phyloP scores from a whole-genome alignment of 768 basidiomycete genomes.

The Leccinum arenicola region DNA sequence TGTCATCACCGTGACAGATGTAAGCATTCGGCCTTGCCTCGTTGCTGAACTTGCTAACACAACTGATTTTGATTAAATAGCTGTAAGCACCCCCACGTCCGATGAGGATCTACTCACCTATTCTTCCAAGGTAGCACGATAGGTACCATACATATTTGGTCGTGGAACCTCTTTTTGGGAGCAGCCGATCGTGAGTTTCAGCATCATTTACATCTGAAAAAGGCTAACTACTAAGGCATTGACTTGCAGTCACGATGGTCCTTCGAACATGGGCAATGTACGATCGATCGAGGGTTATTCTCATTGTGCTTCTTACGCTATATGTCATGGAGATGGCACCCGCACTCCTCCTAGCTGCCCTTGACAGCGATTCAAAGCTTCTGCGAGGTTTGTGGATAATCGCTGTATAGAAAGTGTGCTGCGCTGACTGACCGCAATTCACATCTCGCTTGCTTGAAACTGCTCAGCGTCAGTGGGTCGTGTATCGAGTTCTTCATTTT shows the following conservation, averaged over 20 bases:
- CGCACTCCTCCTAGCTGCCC: background rate
- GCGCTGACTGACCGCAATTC: background rate
- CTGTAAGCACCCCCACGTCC: background rate
- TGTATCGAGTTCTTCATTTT: background rate
- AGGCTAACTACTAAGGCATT: too few relatives aligned
- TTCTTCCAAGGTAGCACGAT: background rate
- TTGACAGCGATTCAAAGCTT: background rate
- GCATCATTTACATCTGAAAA: background rate
- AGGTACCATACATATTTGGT: background rate
- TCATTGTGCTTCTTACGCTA: background rate
- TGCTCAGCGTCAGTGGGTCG: background rate
- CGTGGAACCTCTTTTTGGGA: background rate
- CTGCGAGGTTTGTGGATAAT: background rate
- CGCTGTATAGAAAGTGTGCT: background rate
- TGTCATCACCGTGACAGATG: background rate
- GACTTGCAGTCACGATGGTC: background rate
- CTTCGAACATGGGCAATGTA: slow-evolving; percentile 2
- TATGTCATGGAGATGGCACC: background rate
- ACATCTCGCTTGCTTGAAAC: background rate
- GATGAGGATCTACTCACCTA: background rate
- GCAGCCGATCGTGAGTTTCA: slow-evolving; percentile 1
- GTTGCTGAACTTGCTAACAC: background rate
- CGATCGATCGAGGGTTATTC: background rate
- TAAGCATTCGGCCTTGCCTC: background rate
- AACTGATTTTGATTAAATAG: background rate